These are phyloP conservation scores for Alternaria novae-zelandiae DNA, from an alignment of 2,329 filamentous ascomycete species.

Conservation along the genomic window DNA sequence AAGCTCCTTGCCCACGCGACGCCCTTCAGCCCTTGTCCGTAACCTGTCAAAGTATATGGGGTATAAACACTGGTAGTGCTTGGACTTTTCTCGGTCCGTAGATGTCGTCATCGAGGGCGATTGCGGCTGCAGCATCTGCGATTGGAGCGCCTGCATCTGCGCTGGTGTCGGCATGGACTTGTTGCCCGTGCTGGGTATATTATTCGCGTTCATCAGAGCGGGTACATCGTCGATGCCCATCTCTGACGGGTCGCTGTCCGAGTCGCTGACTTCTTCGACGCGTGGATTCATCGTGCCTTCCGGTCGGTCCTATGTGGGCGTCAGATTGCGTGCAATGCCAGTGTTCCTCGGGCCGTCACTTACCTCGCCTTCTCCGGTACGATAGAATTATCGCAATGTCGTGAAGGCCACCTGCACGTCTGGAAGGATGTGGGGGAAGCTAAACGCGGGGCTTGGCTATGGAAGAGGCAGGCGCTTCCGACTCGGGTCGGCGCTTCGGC, in stretches of 20 bases:
- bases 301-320: conserved; percentile 43
- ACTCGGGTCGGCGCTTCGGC: conserved; percentile 2
- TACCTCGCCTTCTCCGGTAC: conserved; percentile 1
- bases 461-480: conserved; percentile 1
- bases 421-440: conserved; percentile 10
- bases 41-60: conserved; percentile 90
- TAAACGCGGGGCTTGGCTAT: conserved; percentile 15
- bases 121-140: conserved; percentile 45
- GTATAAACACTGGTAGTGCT: conserved; percentile 87
- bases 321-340: neutral
- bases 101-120: conserved; percentile 50
- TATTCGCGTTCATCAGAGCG: conserved; percentile 54
- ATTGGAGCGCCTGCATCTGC: conserved; percentile 37
- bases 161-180: conserved; percentile 36
- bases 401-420: conserved; percentile 3
- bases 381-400: neutral
- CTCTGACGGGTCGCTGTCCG: conserved; percentile 69
- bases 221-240: conserved; percentile 85
- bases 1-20: conserved; percentile 74
- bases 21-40: conserved; percentile 77
- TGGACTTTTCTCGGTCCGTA: conserved; percentile 63
- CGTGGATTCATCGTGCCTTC: conserved; percentile 64
- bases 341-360: neutral
- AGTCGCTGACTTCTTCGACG: conserved; percentile 91
- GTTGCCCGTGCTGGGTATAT: conserved; percentile 36